These are phyloP conservation scores for Metschnikowia aberdeeniae DNA, from an alignment of 805 yeast species.

Conservation along the genomic window DNA sequence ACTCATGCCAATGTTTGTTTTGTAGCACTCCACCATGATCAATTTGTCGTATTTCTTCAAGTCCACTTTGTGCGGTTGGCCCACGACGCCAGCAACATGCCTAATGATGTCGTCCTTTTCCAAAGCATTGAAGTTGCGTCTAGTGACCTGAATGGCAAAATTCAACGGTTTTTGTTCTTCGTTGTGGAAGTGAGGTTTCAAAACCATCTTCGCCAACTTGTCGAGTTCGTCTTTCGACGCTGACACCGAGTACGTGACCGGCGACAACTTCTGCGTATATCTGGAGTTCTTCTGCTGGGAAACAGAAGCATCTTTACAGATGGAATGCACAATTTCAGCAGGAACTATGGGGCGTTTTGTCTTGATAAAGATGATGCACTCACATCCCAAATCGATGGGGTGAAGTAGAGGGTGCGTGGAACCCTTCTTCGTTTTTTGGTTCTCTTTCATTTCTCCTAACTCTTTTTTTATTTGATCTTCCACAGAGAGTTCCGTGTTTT, in stretches of 20 bases:
- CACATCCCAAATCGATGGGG: constrained; percentile 67
- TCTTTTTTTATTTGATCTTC: constrained; percentile 77
- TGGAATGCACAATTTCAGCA: constrained; percentile 56
- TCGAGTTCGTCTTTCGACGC: constrained; percentile 66
- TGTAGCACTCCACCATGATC: constrained; percentile 82
- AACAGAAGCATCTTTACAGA: constrained; percentile 59
- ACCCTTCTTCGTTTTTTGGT: constrained; percentile 38
- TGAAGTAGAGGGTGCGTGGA: constrained; percentile 33
- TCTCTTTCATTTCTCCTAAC: constrained; percentile 54
- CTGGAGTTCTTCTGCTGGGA: constrained; percentile 57
- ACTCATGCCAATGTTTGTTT: constrained; percentile 82
- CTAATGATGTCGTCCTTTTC: constrained; percentile 71
- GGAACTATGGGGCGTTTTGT: constrained; percentile 78
- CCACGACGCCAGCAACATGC: constrained; percentile 67
- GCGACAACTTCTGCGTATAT: constrained; percentile 75
- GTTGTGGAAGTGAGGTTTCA: constrained; percentile 64
- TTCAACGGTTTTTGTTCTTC: constrained; percentile 36
- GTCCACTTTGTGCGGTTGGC: constrained; percentile 75
- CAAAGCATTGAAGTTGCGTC: constrained; percentile 73
- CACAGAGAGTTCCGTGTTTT: constrained; percentile 44
- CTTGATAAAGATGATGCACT: constrained; percentile 82
- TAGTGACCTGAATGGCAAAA: constrained; percentile 79
- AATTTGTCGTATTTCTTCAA: constrained; percentile 74
- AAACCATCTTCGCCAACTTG: constrained; percentile 54
- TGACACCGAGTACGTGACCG: constrained; percentile 70